These are phyloP conservation scores for Phalaenopsis equestris DNA, from an alignment of 106 monocot species.

Conservation along the genomic window DNA sequence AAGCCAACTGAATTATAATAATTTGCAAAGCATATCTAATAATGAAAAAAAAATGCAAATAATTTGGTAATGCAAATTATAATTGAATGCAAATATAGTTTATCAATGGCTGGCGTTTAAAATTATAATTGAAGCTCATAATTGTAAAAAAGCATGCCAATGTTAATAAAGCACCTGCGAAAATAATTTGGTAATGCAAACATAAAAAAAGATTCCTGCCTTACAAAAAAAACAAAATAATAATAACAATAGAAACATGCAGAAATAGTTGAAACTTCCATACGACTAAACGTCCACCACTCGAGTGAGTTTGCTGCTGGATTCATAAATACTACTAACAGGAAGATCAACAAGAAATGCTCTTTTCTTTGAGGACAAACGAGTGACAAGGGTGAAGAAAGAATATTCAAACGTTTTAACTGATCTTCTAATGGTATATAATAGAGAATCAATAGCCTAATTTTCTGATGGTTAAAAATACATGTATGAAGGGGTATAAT, in stretches of 20 bases:
- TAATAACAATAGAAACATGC: background rate
- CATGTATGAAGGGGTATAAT: background rate
- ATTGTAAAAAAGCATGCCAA: background rate
- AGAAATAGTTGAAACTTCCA: background rate
- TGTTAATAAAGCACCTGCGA: background rate
- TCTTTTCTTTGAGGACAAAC: background rate
- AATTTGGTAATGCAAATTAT: no score
- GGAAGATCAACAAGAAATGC: background rate
- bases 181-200: background rate
- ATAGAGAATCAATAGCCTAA: background rate
- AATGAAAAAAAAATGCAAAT: background rate
- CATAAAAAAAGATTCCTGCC: background rate
- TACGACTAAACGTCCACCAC: background rate
- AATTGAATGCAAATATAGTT: no score
- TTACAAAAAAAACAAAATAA: background rate
- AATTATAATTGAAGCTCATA: background rate
- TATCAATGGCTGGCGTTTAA: background rate
- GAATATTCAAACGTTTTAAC: background rate
- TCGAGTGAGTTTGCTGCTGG: background rate
- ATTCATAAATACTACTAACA: background rate
- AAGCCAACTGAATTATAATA: slow-evolving; percentile 22
- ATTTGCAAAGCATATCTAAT: slow-evolving; percentile 10
- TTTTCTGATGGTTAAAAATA: background rate
- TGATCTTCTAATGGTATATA: background rate
- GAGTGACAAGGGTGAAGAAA: background rate